Base-by-base conservation (phyloP, 148 eudicot genomes). In the Heliosperma pusillum region DNA sequence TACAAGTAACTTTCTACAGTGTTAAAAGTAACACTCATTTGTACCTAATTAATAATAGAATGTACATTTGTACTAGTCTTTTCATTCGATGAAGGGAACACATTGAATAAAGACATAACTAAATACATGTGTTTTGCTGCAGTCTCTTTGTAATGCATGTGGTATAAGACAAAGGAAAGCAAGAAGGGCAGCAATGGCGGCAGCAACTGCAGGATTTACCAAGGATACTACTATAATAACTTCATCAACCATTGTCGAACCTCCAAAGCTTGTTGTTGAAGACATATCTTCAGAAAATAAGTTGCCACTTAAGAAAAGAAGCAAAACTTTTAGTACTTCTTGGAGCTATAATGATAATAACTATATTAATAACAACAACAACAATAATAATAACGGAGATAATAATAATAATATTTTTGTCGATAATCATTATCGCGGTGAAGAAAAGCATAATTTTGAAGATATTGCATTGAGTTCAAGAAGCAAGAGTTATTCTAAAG, bases 81-180 rank as follows among this genome's bases (percentile, higher is more conserved):
- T 12, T 36, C 42, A 36, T 36, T 50, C 55, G 17, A 50, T 50
- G 55, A 50, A 50, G 3, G 55, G 55, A 50, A 50, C 17, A 50
- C 3, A 50, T 13, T 12, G 12, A 50, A 50, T 50, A 16, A 50
- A 17, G 55, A 50, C 55, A 50, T 50, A 50, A 50, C 55, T 50
- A 50, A 50, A 50, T 50, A 17, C 55, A 50, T 50, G 55, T 50
- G 55, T 19, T 60, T 71, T 30, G 25, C 26, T 84, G 64, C 83
- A 87, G 90, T 77, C 90, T 61, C 88, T 87, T 42, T 87, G 90
- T 81, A 87, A 87, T 59, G 90, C 90, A 24, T 87, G 90, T 78
- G 90, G 88, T 2, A 87, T 87, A 74, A 74, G 90, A 70, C 88
- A 80, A 73, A 81, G 90, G 74, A 87, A 87, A 75, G 90, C 90